Percentiles rank a stretch among this genome's conserved stretches.
These are phyloP conservation scores for Spiraea crenata DNA, from an alignment of 331 rosid genomes.

Conservation along the genomic window DNA sequence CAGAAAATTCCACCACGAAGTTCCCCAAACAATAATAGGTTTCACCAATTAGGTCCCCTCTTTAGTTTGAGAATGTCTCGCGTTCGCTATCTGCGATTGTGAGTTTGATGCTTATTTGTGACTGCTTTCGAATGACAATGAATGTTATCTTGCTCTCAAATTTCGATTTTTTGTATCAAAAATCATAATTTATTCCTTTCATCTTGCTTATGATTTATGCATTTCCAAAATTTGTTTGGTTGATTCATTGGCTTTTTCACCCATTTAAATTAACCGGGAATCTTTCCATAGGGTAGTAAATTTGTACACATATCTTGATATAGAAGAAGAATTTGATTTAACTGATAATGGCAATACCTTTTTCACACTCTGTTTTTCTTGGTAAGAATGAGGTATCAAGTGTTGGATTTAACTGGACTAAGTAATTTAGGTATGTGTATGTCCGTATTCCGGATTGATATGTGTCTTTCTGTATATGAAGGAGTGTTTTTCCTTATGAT, in stretches of 20 bases:
- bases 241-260: background rate
- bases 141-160: no score
- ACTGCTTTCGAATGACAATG: no score
- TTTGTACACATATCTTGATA: background rate
- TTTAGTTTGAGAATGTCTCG: no score
- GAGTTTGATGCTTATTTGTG: no score
- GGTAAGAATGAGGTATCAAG: background rate
- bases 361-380: slow-evolving; percentile 3
- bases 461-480: no score
- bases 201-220: no score
- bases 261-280: background rate
- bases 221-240: background rate
- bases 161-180: no score
- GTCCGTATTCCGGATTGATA: background rate
- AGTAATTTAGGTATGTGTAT: background rate
- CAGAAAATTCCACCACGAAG: slow-evolving; percentile 3
- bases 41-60: no score
- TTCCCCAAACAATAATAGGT: background rate
- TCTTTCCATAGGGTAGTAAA: background rate
- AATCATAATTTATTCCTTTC: no score
- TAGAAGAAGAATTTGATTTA: background rate
- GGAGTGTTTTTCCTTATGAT: no score
- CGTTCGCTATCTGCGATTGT: no score
- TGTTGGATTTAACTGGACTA: background rate
- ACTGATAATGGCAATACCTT: background rate